A percentile compares a stretch with the other conserved stretches of the same genome.
phyloP scores from a whole-genome alignment of 495 filamentous ascomycete species.

The Podospora fimiseda region DNA sequence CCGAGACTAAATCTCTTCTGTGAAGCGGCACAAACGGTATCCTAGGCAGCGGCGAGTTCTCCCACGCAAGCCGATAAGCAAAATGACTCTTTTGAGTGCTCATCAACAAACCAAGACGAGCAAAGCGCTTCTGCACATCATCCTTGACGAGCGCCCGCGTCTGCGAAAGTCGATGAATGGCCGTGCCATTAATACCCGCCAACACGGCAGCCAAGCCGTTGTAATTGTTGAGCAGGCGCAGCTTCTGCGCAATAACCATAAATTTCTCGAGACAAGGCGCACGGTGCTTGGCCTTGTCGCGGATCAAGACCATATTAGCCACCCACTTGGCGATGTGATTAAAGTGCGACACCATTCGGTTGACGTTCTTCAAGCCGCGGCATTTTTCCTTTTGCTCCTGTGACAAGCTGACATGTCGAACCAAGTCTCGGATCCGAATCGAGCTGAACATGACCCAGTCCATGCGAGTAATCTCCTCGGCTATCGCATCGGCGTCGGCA shows the following conservation, averaged over 20 bases:
- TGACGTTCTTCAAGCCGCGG: conserved; percentile 76
- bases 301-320: conserved; percentile 81
- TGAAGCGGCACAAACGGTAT: conserved; percentile 95
- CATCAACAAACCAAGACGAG: conserved; percentile 88
- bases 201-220: conserved; percentile 89
- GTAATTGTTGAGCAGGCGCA: conserved; percentile 93
- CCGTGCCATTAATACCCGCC: conserved; percentile 83
- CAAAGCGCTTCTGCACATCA: conserved; percentile 70
- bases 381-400: conserved; percentile 67
- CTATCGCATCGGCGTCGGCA: conserved; percentile 70
- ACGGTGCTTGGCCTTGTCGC: conserved; percentile 94
- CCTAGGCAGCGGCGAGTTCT: conserved; percentile 80
- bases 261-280: conserved; percentile 87
- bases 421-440: conserved; percentile 90
- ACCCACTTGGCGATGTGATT: conserved; percentile 93
- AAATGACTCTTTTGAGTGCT: conserved; percentile 83
- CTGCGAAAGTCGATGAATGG: conserved; percentile 77
- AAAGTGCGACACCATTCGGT: conserved; percentile 91
- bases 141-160: conserved; percentile 71
- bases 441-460: conserved; percentile 96
- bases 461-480: conserved; percentile 85
- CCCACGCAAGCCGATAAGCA: conserved; percentile 92
- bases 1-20: conserved; percentile 78
- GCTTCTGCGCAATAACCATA: conserved; percentile 76
- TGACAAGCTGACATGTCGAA: conserved; percentile 78